phyloP scores from a whole-genome alignment of 805 yeast species.

The Ogataea thermomethanolica region DNA sequence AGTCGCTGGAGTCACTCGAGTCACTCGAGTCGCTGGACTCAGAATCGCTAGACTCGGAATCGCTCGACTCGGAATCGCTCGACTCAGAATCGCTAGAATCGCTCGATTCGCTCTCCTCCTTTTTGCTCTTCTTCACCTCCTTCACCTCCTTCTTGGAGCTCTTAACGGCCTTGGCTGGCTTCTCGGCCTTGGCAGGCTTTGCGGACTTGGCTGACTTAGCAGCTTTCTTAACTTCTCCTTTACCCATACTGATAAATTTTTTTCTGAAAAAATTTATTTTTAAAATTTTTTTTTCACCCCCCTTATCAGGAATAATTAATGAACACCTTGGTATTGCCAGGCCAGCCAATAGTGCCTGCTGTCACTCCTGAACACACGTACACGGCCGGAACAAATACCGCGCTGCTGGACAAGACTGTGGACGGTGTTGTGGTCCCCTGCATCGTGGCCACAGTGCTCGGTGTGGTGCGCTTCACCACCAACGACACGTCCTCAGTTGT shows the following conservation, averaged over 20 bases:
- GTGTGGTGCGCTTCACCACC: slow-evolving; percentile 43
- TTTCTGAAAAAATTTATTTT: slow-evolving; percentile 10
- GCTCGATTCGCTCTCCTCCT: slow-evolving; percentile 8
- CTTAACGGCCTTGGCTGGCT: slow-evolving; percentile 19
- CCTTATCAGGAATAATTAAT: slow-evolving; percentile 18
- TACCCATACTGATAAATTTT: slow-evolving; percentile 13
- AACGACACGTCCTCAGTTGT: slow-evolving; percentile 19
- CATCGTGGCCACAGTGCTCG: slow-evolving; percentile 59
- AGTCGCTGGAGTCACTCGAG: slow-evolving; percentile 2
- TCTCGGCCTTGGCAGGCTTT: slow-evolving; percentile 11
- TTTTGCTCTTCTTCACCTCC: slow-evolving; percentile 18
- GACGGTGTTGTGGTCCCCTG: slow-evolving; percentile 38
- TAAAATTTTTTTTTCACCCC: slow-evolving; percentile 12
- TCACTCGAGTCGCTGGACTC: slow-evolving; percentile 5
- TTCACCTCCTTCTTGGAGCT: slow-evolving; percentile 18
- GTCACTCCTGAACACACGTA: slow-evolving; percentile 40
- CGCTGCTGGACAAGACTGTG: slow-evolving; percentile 42
- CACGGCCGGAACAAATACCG: slow-evolving; percentile 64
- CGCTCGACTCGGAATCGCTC: slow-evolving; percentile 7
- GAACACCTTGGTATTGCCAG: slow-evolving; percentile 65
- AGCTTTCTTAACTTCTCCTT: slow-evolving; percentile 20
- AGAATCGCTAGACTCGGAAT: slow-evolving; percentile 7
- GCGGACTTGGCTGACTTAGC: slow-evolving; percentile 15
- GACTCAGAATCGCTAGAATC: slow-evolving; percentile 8
- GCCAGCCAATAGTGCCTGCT: slow-evolving; percentile 70